phyloP scores from a whole-genome alignment of 805 yeast genomes.

The Saccharomycopsis microspora region DNA sequence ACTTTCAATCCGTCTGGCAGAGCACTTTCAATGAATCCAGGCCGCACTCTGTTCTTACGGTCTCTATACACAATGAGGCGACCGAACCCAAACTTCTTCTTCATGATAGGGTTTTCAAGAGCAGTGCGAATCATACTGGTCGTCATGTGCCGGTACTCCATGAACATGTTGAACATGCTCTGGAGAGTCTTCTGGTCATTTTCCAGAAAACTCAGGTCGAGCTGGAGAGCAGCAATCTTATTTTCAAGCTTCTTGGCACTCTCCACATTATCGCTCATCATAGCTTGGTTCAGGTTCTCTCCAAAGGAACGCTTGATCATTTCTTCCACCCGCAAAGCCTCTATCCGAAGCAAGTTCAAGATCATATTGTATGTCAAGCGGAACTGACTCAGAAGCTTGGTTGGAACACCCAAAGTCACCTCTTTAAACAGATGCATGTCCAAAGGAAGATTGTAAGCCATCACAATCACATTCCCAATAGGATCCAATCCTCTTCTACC shows the following conservation, averaged over 20 bases:
- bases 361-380: slow-evolving; percentile 94
- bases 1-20: slow-evolving; percentile 27
- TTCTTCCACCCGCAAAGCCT: slow-evolving; percentile 93
- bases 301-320: slow-evolving; percentile 94
- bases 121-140: slow-evolving; percentile 36
- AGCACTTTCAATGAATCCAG: slow-evolving; percentile 46
- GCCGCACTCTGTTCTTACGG: slow-evolving; percentile 26
- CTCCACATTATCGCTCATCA: slow-evolving; percentile 77
- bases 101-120: slow-evolving; percentile 35
- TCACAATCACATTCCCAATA: slow-evolving; percentile 88
- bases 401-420: slow-evolving; percentile 80
- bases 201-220: slow-evolving; percentile 14
- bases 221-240: slow-evolving; percentile 29
- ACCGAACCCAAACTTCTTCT: slow-evolving; percentile 40
- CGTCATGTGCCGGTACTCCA: slow-evolving; percentile 34
- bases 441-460: slow-evolving; percentile 67
- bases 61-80: slow-evolving; percentile 50
- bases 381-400: slow-evolving; percentile 84
- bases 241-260: slow-evolving; percentile 43
- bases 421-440: slow-evolving; percentile 53
- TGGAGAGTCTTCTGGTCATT: slow-evolving; percentile 28
- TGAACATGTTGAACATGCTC: slow-evolving; percentile 31
- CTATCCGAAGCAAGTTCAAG: slow-evolving; percentile 79
- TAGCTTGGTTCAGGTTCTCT: slow-evolving; percentile 77
- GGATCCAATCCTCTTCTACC: slow-evolving; percentile 94